Evolutionary conservation across 768 basidiomycete species (phyloP).

Genomic region (Pilatotrama ljubarskyi): DNA sequence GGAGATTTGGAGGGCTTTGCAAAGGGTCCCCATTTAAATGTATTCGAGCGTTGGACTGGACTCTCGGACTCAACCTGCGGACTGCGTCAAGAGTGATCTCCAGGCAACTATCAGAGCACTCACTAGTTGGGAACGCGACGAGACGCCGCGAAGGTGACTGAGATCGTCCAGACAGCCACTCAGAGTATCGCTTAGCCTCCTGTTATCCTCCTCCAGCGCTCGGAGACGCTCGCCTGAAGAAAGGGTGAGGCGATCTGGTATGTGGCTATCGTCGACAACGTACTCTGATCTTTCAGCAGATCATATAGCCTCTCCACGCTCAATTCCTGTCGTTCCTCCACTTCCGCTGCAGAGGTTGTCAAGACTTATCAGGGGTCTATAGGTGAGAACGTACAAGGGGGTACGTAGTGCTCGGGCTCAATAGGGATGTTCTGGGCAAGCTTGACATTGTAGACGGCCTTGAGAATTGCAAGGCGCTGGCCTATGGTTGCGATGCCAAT

Average conservation of each 20-base stretch:
- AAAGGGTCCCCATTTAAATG: slow-evolving; percentile 88
- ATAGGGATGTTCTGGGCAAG: slow-evolving; percentile 79
- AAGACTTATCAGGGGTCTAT: not conserved
- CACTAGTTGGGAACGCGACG: slow-evolving; percentile 12
- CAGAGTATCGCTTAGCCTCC: slow-evolving; percentile 60
- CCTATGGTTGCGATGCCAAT: slow-evolving; percentile 90
- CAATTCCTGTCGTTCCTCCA: slow-evolving; percentile 53
- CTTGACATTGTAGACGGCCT: slow-evolving; percentile 89
- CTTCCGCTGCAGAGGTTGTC: slow-evolving; percentile 47
- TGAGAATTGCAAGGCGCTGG: slow-evolving; percentile 88
- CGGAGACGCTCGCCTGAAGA: slow-evolving; percentile 64
- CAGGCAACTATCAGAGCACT: not conserved
- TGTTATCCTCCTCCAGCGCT: slow-evolving; percentile 77
- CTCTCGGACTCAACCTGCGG: slow-evolving; percentile 24
- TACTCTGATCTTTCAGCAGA: slow-evolving; percentile 76
- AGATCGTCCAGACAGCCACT: slow-evolving; percentile 70
- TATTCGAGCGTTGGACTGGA: slow-evolving; percentile 67
- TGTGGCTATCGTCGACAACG: slow-evolving; percentile 10
- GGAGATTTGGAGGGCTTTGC: slow-evolving; percentile 78
- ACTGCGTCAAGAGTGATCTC: not conserved
- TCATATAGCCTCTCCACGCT: slow-evolving; percentile 68
- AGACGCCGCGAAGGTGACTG: slow-evolving; percentile 35
- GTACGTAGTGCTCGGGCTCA: slow-evolving; percentile 82
- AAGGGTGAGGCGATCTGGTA: not conserved
- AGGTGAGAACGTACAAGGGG: slow-evolving; percentile 66